Conservation (phyloP, 169 alveolate species). For the Plasmodium fragile region DNA sequence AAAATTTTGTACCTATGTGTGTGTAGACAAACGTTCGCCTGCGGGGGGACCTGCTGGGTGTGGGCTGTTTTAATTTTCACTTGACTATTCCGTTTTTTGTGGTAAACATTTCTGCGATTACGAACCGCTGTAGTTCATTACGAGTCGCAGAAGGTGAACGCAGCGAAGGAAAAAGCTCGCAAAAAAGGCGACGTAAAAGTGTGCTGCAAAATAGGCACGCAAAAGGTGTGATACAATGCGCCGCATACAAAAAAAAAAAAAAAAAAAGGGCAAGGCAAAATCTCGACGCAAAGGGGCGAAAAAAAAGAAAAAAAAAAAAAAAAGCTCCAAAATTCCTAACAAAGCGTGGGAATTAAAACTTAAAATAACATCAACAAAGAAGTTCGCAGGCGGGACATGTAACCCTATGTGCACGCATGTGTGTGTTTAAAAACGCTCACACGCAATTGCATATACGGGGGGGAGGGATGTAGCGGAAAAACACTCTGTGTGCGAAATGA, state of each 20-base stretch:
- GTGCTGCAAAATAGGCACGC: background rate
- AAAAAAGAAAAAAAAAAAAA: conserved; percentile 20
- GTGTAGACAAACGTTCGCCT: background rate
- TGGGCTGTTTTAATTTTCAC: background rate
- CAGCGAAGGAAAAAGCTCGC: background rate
- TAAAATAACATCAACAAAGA: conserved; percentile 32
- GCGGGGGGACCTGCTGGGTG: background rate
- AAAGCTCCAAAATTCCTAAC: conserved; percentile 47
- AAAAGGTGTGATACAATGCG: background rate
- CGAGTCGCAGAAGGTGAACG: background rate
- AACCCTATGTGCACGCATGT: background rate
- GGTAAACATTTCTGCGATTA: conserved; percentile 13
- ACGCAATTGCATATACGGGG: background rate
- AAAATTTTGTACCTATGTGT: background rate
- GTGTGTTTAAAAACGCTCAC: background rate
- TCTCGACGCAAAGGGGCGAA: background rate
- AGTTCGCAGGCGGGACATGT: background rate
- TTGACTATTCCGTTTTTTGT: background rate
- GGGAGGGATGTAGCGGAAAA: background rate
- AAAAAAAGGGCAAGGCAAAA: too few species aligned
- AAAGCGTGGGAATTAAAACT: conserved; percentile 58
- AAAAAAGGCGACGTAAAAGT: background rate
- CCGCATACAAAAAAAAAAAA: background rate
- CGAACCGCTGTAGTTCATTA: conserved; percentile 31
- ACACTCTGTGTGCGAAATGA: background rate